phyloP scores from a whole-genome alignment of 106 monocot species.

The Narthecium ossifragum region DNA sequence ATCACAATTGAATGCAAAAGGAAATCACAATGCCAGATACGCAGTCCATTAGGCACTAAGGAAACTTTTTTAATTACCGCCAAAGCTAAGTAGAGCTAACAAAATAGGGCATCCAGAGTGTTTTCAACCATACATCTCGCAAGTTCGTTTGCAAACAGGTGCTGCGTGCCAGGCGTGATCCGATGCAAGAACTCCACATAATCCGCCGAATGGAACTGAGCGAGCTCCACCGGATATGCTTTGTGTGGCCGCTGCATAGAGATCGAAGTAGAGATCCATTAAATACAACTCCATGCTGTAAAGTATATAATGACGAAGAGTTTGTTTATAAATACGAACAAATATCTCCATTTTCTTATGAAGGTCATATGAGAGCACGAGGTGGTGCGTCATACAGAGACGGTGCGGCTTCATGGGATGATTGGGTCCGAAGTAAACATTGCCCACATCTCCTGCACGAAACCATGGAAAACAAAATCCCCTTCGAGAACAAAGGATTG shows the following conservation, averaged over 20 bases:
- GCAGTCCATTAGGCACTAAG: too few relatives aligned
- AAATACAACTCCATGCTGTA: neutral
- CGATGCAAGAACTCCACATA: constrained; percentile 96
- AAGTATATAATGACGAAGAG: neutral
- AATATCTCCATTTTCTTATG: constrained; percentile 99
- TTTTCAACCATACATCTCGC: constrained; percentile 76
- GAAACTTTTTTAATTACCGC: too few relatives aligned
- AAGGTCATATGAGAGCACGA: constrained; percentile 90
- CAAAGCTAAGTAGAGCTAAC: too few relatives aligned
- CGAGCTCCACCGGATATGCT: constrained; percentile 90
- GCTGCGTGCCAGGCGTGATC: constrained; percentile 78
- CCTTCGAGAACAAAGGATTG: too few relatives aligned
- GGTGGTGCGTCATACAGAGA: constrained; percentile 96
- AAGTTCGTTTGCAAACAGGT: constrained; percentile 57
- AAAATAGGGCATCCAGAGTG: too few relatives aligned
- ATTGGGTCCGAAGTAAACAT: constrained; percentile 96
- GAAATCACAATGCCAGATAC: too few relatives aligned
- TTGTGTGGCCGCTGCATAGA: constrained; percentile 89
- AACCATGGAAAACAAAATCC: neutral
- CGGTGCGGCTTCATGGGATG: constrained; percentile 99
- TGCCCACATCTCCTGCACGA: constrained; percentile 85
- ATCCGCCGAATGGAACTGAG: constrained; percentile 91
- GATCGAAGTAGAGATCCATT: neutral
- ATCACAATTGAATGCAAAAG: too few relatives aligned
- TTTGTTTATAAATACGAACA: constrained; percentile 56